Percentiles rank a stretch among this genome's conserved stretches.
phyloP scores from a whole-genome alignment of 202 grass and related monocot species.

The Dendrocalamus latiflorus region DNA sequence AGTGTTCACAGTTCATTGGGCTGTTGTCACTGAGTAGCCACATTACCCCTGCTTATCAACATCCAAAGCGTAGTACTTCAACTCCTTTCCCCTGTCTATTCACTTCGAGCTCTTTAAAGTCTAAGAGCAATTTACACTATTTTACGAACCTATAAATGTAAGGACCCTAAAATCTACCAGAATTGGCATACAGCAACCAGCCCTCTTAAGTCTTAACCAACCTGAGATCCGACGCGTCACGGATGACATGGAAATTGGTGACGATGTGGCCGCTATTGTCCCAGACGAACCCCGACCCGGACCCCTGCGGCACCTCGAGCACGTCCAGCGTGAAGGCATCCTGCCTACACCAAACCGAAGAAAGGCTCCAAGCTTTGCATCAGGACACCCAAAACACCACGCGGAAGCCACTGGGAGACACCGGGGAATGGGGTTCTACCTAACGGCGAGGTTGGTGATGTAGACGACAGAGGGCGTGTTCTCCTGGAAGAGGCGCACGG shows the following conservation, averaged over 20 bases:
- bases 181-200: not conserved
- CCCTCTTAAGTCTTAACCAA: slow-evolving; percentile 15
- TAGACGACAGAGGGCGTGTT: slow-evolving; percentile 97
- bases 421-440: slow-evolving; percentile 10
- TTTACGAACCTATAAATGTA: not conserved
- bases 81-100: not conserved
- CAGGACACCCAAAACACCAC: not conserved
- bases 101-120: not conserved
- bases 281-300: slow-evolving; percentile 93
- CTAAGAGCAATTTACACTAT: not conserved
- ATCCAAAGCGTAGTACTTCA: not conserved
- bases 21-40: not conserved
- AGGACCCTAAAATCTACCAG: not conserved
- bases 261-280: slow-evolving; percentile 82
- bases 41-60: not conserved
- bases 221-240: slow-evolving; percentile 90
- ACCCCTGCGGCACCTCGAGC: slow-evolving; percentile 93
- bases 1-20: no score
- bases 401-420: not conserved
- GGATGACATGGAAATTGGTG: slow-evolving; percentile 97
- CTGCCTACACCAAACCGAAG: slow-evolving; percentile 45
- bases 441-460: slow-evolving; percentile 91
- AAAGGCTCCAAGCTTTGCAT: slow-evolving; percentile 2
- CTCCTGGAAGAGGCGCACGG: slow-evolving; percentile 92
- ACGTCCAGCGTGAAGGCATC: slow-evolving; percentile 97